Evolutionary conservation across 1,284 basidiomycete genomes (phyloP), one percentile per base, ranked within the genome.

Genomic region (Melampsora larici-populina): DNA sequence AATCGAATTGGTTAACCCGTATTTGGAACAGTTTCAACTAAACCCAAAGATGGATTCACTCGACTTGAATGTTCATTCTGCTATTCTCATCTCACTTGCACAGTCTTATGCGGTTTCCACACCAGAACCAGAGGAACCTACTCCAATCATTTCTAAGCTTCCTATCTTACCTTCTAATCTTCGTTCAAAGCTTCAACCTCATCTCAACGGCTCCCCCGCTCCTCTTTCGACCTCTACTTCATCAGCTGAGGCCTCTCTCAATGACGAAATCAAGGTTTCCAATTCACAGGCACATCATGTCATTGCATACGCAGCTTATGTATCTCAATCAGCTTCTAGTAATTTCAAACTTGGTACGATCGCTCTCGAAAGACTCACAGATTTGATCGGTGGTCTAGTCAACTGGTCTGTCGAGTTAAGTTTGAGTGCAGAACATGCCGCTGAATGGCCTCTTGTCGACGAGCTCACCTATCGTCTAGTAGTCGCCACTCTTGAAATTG

Each of bases 31-130:
- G 43, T 46, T 46, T 46, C 43, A 46, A 46, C 43, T 46, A 46
- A 46, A 46, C 11, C 43, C 55, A 18, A 24, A 24, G 11, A 77
- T 77, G 75, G 75, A 77, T 70, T 77, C 75, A 8, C 75, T 77
- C 60, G 75, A 77, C 40, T 48, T 77, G 24, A 77, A 77, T 33
- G 40, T 77, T 26, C 75, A 77, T 64, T 77, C 75, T 26, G 75
- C 75, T 33, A 77, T 77, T 26, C 49, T 77, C 49, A 77, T 31
- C 66, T 77, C 75, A 9, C 46, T 77, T 36, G 75, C 75, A 15
- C 75, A 77, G 55, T 77, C 55, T 36, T 77, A 77, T 55, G 64
- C 73, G 51, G 60, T 63, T 13, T 76, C 73, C 21, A 58, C 73
- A 29, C 55, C 75, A 21, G 36, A 62, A 46, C 66, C 66, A 5